These are phyloP conservation scores for Cutaneotrichosporon sp. DNA, from an alignment of 1,284 basidiomycete species.

Conservation along the genomic window DNA sequence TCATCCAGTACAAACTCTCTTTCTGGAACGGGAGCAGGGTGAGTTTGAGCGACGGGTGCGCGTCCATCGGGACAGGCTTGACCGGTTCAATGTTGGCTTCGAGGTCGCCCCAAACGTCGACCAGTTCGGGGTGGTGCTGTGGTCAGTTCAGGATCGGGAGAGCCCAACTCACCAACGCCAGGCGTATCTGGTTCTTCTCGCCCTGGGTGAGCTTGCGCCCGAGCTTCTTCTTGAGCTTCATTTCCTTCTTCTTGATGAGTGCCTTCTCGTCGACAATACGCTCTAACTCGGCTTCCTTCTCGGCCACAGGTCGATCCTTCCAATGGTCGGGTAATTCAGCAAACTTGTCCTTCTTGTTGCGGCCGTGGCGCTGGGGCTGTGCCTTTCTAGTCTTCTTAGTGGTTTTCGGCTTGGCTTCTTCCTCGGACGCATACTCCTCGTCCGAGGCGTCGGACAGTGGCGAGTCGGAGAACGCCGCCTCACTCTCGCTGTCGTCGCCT, in stretches of 20 bases:
- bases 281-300: constrained; percentile 5
- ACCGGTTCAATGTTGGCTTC: constrained; percentile 60
- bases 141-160: constrained; percentile 5
- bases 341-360: constrained; percentile 15
- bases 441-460: constrained; percentile 14
- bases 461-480: constrained; percentile 5
- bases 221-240: constrained; percentile 53
- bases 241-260: constrained; percentile 52
- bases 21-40: constrained; percentile 65
- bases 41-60: constrained; percentile 72
- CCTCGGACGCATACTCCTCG: constrained; percentile 7
- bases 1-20: constrained; percentile 95
- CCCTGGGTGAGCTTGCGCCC: constrained; percentile 72
- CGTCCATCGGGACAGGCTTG: constrained; percentile 65
- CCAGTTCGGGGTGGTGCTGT: constrained; percentile 61
- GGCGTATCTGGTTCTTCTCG: constrained; percentile 65
- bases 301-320: not conserved
- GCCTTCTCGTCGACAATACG: constrained; percentile 13
- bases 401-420: not conserved
- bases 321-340: constrained; percentile 11
- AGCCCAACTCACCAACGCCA: constrained; percentile 51
- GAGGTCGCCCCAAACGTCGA: constrained; percentile 82
- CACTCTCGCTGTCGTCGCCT: not conserved
- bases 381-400: constrained; percentile 11
- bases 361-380: constrained; percentile 17